These are phyloP conservation scores for Arthrinium phaeospermum DNA, from an alignment of 2,329 filamentous ascomycete genomes.

Conservation along the genomic window DNA sequence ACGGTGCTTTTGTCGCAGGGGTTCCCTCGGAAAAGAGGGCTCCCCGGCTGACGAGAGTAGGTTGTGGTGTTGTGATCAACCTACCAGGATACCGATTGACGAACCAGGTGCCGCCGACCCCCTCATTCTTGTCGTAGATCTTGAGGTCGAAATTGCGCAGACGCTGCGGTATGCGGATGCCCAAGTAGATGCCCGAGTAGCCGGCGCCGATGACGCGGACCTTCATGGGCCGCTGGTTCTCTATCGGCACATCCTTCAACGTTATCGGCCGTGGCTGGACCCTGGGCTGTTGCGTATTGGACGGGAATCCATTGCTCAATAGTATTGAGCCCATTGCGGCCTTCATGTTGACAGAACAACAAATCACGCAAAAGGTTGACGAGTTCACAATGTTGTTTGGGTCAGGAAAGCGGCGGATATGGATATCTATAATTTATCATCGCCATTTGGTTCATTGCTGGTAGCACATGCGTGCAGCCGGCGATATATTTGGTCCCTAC, in stretches of 20 bases:
- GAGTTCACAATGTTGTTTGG: neutral
- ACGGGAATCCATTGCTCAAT: neutral
- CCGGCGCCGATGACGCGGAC: slow-evolving; percentile 43
- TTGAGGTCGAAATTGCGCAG: slow-evolving; percentile 40
- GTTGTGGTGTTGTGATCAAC: neutral
- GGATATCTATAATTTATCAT: neutral
- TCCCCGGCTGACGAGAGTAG: neutral
- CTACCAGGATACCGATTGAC: slow-evolving; percentile 44
- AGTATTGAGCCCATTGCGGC: neutral
- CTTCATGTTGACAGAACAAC: neutral
- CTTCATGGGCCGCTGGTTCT: slow-evolving; percentile 39
- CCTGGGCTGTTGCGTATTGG: neutral
- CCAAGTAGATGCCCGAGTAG: slow-evolving; percentile 43
- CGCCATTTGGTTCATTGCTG: neutral
- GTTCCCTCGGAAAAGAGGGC: neutral
- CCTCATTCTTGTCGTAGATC: slow-evolving; percentile 42
- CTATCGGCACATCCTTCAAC: slow-evolving; percentile 37
- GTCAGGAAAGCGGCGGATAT: neutral
- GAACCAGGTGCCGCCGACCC: slow-evolving; percentile 46
- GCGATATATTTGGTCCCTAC: neutral
- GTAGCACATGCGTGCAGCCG: neutral
- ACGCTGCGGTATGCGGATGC: slow-evolving; percentile 41
- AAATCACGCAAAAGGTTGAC: neutral
- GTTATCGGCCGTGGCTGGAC: slow-evolving; percentile 23
- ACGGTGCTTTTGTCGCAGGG: neutral